Evolutionary conservation across 257 asterid species (phyloP), one percentile per base, ranked within the genome.

Genomic region (Nicotiana noctiflora): DNA sequence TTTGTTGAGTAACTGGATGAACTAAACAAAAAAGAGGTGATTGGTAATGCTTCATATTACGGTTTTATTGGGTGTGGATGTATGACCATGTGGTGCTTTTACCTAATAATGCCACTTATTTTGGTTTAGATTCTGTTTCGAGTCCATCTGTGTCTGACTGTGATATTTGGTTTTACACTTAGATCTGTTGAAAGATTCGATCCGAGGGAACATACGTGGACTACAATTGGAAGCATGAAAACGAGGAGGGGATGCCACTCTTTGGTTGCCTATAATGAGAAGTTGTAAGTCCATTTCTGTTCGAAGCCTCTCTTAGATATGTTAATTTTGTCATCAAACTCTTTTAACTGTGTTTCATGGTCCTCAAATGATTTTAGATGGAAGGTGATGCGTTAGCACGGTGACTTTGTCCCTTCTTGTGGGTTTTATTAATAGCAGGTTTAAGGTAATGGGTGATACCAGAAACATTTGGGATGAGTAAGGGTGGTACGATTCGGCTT

Each of bases 151-250:
- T 70, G 18, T 44, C 77, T 70, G 19, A 34, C 68, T 15, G 10
- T 79, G 17, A 53, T 37, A 25, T 60, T 77, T 51, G 70, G 78
- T 80, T 63, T 63, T 21, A 76, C 68, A 44, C 61, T 66, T 63
- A 85, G 90, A 32, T 86, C 94, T 61, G 88, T 86, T 18, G 98
- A 93, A 89, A 89, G 97, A 76, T 91, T 88, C 84, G 98, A 94
- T 79, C 95, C 94, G 11, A 88, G 97, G 85, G 90, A 86, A 77
- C 86, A 74, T 57, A 83, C 84, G 60, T 93, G 97, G 98, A 81
- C 89, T n/a, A 87, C 81, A 56, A 31, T 88, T 12, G 65, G 80
- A n/a, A 77, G 79, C 84, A 88, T 93, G 98, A 77, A 80, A 79
- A 31, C 81, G 6, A 86, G 72, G 77, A 88, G 96, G 83, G 97